Evolutionary conservation across 2,329 filamentous ascomycete species (phyloP), one percentile per base, ranked within the genome.

Genomic region (Parascedosporium putredinis): DNA sequence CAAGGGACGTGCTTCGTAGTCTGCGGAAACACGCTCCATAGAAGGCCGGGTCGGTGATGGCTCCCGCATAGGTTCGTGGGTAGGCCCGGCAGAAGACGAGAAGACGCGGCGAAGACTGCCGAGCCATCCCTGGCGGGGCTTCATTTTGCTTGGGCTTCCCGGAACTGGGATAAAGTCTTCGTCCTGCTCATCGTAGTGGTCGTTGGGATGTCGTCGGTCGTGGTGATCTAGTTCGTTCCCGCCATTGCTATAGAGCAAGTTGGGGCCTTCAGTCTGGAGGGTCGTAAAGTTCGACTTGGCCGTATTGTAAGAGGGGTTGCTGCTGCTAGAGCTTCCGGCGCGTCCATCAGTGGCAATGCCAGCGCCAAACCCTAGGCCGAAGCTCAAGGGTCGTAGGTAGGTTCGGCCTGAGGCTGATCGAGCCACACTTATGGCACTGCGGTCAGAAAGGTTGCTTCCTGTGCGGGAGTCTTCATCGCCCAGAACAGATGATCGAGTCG

Each of bases 81-180:
- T 14, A 33, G 23, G 45, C 16, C 29, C 59, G 10, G 51, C 56
- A 22, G 57, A 57, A 14, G 60, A 59, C 23, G 57, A 58, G 40
- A 87, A 78, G 9, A 83, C 82, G 33, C 83, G 74, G 16, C 78
- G 73, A 18, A 89, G 63, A 45, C 79, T 86, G 20, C 84, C 84
- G 9, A 89, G 68, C 81, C 83, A 87, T 22, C 75, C 76, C n/a
- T 74, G 67, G 3, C 73, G 65, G 38, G 72, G 67, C 59, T 79
- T 81, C 10, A 58, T 66, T 66, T 82, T 75, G 60, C 78, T 78
- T 18, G 81, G 72, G 47, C 76, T 78, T 0, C 76, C 70, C 2
- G 75, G 69, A n/a, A 60, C 50, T 7, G 58, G 59, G 29, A 62
- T 58, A 27, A 34, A 14, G 29, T 62, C 58, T n/a, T 60, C 60